Evolutionary conservation across 2,329 filamentous ascomycete genomes (phyloP).

Genomic region (Fusarium beomiforme): DNA sequence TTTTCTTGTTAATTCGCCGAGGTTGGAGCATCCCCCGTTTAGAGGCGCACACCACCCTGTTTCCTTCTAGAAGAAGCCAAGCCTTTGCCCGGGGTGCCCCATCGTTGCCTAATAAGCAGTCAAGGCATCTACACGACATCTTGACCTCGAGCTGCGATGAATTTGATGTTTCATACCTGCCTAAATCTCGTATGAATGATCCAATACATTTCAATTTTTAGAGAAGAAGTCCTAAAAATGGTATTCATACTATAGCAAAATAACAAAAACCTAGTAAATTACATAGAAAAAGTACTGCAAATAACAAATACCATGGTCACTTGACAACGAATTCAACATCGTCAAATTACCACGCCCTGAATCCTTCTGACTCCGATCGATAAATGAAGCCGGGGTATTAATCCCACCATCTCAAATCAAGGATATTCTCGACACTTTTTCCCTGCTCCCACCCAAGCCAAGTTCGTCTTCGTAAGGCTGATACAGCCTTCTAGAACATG

Average conservation of each 20-base stretch:
- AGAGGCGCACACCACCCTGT: conserved; percentile 7
- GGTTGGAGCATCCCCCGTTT: not conserved
- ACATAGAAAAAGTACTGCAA: conserved; percentile 8
- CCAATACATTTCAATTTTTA: not conserved
- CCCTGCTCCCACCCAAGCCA: not conserved
- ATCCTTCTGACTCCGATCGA: conserved; percentile 22
- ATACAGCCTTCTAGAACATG: conserved; percentile 10
- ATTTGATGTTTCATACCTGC: not conserved
- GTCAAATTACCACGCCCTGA: conserved; percentile 7
- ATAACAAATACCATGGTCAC: conserved; percentile 2
- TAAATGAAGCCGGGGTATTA: conserved; percentile 27
- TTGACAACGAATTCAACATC: conserved; percentile 3
- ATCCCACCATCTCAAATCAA: conserved; percentile 26
- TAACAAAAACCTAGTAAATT: not conserved
- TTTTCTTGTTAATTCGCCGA: not conserved
- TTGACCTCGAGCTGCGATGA: not conserved
- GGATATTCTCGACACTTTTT: conserved; percentile 14
- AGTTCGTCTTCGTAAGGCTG: conserved; percentile 27
- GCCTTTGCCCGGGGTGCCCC: not conserved
- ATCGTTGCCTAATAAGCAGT: conserved; percentile 17
- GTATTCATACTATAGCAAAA: conserved; percentile 20
- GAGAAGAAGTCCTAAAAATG: not conserved
- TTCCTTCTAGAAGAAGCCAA: conserved; percentile 27
- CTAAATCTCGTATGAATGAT: not conserved
- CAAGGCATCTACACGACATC: not conserved